Evolutionary conservation across 2,329 filamentous ascomycete genomes (phyloP).

Genomic region (Cladophialophora bantiana): DNA sequence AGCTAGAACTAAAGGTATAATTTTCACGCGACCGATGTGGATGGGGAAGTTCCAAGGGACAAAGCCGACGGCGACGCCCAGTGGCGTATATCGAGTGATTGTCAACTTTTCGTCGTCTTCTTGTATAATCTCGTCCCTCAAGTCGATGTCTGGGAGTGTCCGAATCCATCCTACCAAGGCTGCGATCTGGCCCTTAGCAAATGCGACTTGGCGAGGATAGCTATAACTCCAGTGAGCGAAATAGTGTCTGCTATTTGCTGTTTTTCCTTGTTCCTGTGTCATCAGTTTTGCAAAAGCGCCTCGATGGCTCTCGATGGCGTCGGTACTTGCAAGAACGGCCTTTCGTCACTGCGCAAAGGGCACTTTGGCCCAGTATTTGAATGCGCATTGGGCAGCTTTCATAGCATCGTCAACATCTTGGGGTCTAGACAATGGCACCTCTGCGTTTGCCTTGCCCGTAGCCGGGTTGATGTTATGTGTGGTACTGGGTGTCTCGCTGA

Average conservation of each 20-base stretch:
- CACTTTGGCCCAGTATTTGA: neutral
- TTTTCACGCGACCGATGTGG: neutral
- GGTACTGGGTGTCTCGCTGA: neutral
- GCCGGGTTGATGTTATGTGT: neutral
- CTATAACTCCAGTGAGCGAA: neutral
- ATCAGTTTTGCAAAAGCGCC: neutral
- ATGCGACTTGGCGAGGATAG: no score
- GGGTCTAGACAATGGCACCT: neutral
- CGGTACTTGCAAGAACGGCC: neutral
- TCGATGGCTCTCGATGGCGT: neutral
- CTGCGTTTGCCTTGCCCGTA: neutral
- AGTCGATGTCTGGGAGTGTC: neutral
- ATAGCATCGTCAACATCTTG: neutral
- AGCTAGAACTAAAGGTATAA: neutral
- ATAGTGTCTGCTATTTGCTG: neutral
- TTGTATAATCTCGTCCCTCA: constrained; percentile 1
- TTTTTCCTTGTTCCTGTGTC: constrained; percentile 6
- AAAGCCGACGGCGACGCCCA: neutral
- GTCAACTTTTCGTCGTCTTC: neutral
- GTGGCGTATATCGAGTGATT: neutral
- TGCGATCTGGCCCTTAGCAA: constrained; percentile 1
- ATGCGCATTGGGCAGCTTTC: neutral
- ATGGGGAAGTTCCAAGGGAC: constrained; percentile 12
- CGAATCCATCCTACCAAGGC: neutral
- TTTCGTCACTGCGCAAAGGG: neutral